phyloP scores from a whole-genome alignment of 2,329 filamentous ascomycete species.

The Cercospora sp. region DNA sequence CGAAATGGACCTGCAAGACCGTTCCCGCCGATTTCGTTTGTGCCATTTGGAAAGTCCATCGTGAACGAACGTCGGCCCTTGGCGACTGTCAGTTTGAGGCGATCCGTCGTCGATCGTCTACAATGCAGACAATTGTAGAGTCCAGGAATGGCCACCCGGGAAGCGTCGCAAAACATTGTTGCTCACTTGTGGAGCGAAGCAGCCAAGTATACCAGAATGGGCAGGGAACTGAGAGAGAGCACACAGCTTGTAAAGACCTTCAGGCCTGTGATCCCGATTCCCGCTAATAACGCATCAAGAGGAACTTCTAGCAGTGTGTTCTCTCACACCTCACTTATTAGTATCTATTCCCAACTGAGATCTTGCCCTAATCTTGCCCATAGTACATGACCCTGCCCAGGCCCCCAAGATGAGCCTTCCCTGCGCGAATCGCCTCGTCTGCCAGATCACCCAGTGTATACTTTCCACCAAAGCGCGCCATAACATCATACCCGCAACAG shows the following conservation, averaged over 20 bases:
- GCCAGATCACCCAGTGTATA: slow-evolving; percentile 29
- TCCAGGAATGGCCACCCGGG: background rate
- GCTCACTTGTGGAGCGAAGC: background rate
- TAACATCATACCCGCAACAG: slow-evolving; percentile 28
- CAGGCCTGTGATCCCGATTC: background rate
- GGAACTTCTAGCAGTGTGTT: background rate
- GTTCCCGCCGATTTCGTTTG: background rate
- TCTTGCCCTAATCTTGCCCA: slow-evolving; percentile 12
- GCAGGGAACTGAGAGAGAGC: background rate
- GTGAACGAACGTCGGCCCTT: background rate
- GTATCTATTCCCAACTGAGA: too few species aligned
- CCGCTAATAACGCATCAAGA: background rate
- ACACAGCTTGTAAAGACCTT: background rate
- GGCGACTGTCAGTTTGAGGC: background rate
- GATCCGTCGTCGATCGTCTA: background rate
- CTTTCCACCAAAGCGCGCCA: slow-evolving; percentile 18
- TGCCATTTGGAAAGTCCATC: background rate
- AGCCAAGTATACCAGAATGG: background rate
- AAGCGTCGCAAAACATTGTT: background rate
- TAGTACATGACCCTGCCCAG: slow-evolving; percentile 25
- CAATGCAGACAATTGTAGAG: background rate
- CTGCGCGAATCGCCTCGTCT: slow-evolving; percentile 27
- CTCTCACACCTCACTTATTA: background rate
- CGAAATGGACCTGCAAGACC: background rate
- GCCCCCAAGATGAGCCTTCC: slow-evolving; percentile 23